Base-by-base conservation (phyloP, 495 filamentous ascomycete genomes). In the Physcia stellaris region DNA sequence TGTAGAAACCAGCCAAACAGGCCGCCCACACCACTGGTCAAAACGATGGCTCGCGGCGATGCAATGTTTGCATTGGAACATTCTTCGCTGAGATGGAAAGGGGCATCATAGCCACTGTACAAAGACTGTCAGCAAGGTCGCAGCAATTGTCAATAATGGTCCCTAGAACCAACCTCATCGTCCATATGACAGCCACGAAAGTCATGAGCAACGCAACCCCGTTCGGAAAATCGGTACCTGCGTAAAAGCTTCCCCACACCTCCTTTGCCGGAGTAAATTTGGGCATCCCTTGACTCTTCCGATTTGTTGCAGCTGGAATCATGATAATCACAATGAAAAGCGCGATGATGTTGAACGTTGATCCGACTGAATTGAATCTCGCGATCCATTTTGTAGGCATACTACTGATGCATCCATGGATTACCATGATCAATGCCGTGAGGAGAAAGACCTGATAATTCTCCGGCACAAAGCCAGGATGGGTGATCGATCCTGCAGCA, bases 1-100 rank as follows among this genome's bases (percentile, higher is more conserved):
- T 86, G 80, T 17, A 86, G 57, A 46, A 82, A 72, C 73, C 81
- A 86, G 40, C 81, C 81, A 26, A 80, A 63, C 2, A 82, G 40
- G 10, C 80, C 81, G 5, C 81, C 81, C 11, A 79, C 59, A 1
- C 58, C 73, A 6, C 71, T 71, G 9, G 81, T 86, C 49, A 86
- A 60, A 18, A 84, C 69, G 41, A 86, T 86, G n/a, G 81, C 80
- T 10, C 81, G 67, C 0, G 81, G 81, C 1, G 80, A 75, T 24
- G 81, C 81, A 35, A 85, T 57, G 38, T 77, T 75, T 21, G 81
- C 81, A 49, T 86, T 86, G 32, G 74, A 76, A 54, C 81, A 86
- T 52, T 86, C 81, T 43, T 86, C 81, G 24, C 71, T 71, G 17
- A 86, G 55, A 55, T 86, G 81, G 51, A 86, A 86, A 1, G 80